phyloP scores from a whole-genome alignment of 306 rosid genomes.

The Glycine soja region DNA sequence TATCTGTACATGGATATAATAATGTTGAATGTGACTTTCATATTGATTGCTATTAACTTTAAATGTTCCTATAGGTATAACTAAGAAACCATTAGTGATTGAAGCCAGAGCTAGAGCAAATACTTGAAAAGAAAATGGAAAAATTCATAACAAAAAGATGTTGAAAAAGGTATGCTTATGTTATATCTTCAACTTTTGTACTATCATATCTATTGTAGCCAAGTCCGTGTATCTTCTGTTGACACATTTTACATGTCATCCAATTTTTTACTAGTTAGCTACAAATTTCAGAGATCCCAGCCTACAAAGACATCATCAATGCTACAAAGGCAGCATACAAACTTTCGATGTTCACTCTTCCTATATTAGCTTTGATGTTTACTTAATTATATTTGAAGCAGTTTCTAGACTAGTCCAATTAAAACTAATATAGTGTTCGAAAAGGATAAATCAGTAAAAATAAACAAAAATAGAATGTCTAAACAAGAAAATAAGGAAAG shows the following conservation, averaged over 20 bases:
- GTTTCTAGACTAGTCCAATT: too few relatives aligned
- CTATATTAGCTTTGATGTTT: too few relatives aligned
- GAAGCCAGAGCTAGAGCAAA: slow-evolving; percentile 75
- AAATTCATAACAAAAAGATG: slow-evolving; percentile 71
- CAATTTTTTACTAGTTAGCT: slow-evolving; percentile 4
- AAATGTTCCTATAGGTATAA: slow-evolving; percentile 55
- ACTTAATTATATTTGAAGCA: too few relatives aligned
- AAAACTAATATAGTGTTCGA: too few relatives aligned
- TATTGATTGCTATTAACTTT: slow-evolving; percentile 1
- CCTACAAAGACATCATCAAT: too few relatives aligned
- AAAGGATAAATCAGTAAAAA: too few relatives aligned
- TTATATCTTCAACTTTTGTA: slow-evolving; percentile 30
- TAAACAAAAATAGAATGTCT: too few relatives aligned
- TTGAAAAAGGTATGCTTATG: slow-evolving; percentile 66
- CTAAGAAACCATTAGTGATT: slow-evolving; percentile 55
- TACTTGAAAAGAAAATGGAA: slow-evolving; percentile 68
- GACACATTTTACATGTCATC: slow-evolving; percentile 21
- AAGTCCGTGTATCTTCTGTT: neutral
- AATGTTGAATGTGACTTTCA: too few relatives aligned
- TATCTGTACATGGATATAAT: too few relatives aligned
- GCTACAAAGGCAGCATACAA: too few relatives aligned
- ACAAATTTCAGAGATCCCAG: neutral
- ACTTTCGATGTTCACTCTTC: too few relatives aligned
- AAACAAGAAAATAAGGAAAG: neutral
- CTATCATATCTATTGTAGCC: neutral